phyloP scores from a whole-genome alignment of 202 grass and related monocot species.

The Miscanthus sacchariflorus region DNA sequence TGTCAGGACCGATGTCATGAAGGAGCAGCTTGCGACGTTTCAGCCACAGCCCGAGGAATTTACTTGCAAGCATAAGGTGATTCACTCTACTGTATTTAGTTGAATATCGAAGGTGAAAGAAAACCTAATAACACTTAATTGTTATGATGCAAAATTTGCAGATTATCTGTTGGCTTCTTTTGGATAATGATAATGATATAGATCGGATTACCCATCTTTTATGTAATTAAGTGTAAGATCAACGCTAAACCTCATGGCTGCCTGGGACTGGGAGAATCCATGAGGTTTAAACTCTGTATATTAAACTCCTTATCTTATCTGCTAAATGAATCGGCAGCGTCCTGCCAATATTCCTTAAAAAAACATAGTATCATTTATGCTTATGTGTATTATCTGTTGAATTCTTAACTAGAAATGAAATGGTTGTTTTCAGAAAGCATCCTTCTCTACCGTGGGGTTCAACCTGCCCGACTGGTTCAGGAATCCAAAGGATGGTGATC shows the following conservation, averaged over 20 bases:
- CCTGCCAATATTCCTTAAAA: not conserved
- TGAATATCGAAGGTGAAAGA: not conserved
- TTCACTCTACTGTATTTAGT: constrained; percentile 8
- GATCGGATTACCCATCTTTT: not conserved
- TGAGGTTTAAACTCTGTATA: not conserved
- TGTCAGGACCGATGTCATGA: constrained; percentile 92
- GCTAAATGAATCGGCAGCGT: not conserved
- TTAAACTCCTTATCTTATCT: not conserved
- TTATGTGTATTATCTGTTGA: not conserved
- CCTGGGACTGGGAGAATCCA: not conserved
- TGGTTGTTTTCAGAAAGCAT: not conserved
- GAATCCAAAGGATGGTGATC: constrained; percentile 45
- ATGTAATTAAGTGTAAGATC: not conserved
- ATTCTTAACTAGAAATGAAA: constrained; percentile 24
- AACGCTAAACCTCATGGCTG: not conserved
- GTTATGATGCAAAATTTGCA: not conserved
- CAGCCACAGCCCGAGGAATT: constrained; percentile 84
- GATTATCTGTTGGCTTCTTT: not conserved
- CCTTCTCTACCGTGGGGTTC: constrained; percentile 49
- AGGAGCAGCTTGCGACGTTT: constrained; percentile 83
- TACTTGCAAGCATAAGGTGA: constrained; percentile 90
- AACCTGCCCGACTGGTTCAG: constrained; percentile 78
- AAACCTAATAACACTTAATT: not conserved
- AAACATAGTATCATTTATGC: not conserved
- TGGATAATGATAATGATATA: not conserved